Base-by-base conservation (phyloP, 371 early-diverging fungal species). In the Actinomucor elegans region DNA sequence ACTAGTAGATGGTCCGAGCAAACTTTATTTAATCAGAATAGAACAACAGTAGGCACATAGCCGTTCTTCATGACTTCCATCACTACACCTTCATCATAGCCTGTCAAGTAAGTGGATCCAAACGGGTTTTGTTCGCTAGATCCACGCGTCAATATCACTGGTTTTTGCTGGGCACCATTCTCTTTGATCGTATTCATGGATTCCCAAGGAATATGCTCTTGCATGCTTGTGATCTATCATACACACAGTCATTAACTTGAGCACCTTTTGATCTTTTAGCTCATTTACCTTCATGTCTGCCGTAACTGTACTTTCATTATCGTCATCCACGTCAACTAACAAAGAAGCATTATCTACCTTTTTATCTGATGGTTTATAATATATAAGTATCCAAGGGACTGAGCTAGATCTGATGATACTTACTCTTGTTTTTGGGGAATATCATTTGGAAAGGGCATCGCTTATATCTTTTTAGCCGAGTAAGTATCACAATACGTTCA, bases 61-160 rank as follows among this genome's bases (percentile, higher is more conserved):
- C 77, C 81, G 52, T 85, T 86, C 52, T 76, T 79, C 77, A 83
- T 84, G 2, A 84, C 75, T 55, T 81, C 75, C 69, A 75, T 67
- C 1, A 69, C 73, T 23, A 90, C 69, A 7, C 77, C 83, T 33
- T 84, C 83, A 45, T 83, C 80, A 43, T 81, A 79, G 7, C 88
- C 89, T 26, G 73, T 79, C 53, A 87, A 65, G 23, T 76, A 74
- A 4, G 87, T 87, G 0, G 81, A 75, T 21, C 86, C 88, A 69
- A 88, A 90, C 0, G 90, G 90, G 47, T 87, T 84, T 40, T 87
- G 84, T 17, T 83, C 81, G 33, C 76, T 83, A 3, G 85, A 83
- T n/a, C 84, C 83, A 3, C 87, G 76, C 21, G 83, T 81, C 21
- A 84, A 69, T 23, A 87, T 81, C 17, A 88, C 80, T 0, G 85